Evolutionary conservation across 805 yeast genomes (phyloP).

Genomic region (Candida chauliodis): DNA sequence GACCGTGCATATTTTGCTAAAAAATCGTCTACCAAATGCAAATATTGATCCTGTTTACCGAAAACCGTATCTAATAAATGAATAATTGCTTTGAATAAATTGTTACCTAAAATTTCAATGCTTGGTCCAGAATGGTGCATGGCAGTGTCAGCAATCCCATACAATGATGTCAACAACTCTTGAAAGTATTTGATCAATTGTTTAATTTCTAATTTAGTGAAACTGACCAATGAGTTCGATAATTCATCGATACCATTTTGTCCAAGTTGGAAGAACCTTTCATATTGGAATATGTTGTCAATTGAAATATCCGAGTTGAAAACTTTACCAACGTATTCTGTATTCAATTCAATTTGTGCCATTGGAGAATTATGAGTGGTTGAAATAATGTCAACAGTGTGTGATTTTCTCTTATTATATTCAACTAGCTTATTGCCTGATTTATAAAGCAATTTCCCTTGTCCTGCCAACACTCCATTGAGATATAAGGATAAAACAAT

Average conservation of each 20-base stretch:
- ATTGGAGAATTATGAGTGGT: conserved; percentile 31
- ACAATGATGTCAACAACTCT: conserved; percentile 43
- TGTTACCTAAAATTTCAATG: conserved; percentile 26
- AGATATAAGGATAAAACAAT: conserved; percentile 54
- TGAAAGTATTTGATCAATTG: conserved; percentile 60
- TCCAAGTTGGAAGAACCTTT: conserved; percentile 41
- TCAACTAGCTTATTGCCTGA: conserved; percentile 46
- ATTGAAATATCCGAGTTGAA: conserved; percentile 58
- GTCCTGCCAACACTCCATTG: conserved; percentile 63
- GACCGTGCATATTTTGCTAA: conserved; percentile 30
- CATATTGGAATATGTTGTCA: conserved; percentile 54
- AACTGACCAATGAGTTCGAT: conserved; percentile 42
- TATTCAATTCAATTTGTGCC: conserved; percentile 50
- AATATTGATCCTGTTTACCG: conserved; percentile 64
- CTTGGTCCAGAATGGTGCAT: conserved; percentile 12
- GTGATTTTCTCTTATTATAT: conserved; percentile 40
- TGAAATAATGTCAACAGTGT: conserved; percentile 43
- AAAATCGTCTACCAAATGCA: conserved; percentile 53
- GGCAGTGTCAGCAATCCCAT: conserved; percentile 25
- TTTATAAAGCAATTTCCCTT: conserved; percentile 51
- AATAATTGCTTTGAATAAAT: conserved; percentile 52
- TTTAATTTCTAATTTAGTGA: conserved; percentile 51
- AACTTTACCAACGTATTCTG: conserved; percentile 66
- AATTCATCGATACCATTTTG: conserved; percentile 42
- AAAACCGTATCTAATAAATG: conserved; percentile 59